phyloP scores from a whole-genome alignment of 2,329 filamentous ascomycete genomes.

The Pyrenophora graminea region DNA sequence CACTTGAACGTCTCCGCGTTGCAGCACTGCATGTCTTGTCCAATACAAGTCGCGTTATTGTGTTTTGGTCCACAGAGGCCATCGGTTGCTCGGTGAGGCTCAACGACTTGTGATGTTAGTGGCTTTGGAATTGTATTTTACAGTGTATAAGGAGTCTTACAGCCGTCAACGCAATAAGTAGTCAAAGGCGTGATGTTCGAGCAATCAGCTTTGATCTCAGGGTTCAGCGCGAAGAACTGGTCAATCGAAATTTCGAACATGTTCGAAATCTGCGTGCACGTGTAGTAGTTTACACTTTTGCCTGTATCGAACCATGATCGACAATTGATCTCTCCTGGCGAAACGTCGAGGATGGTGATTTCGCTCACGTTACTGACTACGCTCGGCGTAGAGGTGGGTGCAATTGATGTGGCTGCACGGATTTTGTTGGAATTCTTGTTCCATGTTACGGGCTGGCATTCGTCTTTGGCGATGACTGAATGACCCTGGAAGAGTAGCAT shows the following conservation, averaged over 20 bases:
- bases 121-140: neutral
- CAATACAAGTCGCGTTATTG: conserved; percentile 41
- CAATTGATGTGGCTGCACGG: no score
- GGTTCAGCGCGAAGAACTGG: conserved; percentile 36
- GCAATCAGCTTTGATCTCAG: conserved; percentile 33
- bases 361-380: no score
- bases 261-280: conserved; percentile 26
- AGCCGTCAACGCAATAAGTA: conserved; percentile 37
- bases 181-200: conserved; percentile 34
- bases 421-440: no score
- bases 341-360: neutral
- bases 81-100: neutral
- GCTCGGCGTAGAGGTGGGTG: no score
- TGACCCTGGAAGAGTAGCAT: no score
- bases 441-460: no score
- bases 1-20: conserved; percentile 14
- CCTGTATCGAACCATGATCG: neutral
- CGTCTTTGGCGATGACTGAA: no score
- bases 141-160: conserved; percentile 13
- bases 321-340: neutral
- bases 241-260: conserved; percentile 25
- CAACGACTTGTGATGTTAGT: neutral
- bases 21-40: conserved; percentile 24
- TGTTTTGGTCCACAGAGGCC: conserved; percentile 40
- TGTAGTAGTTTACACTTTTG: conserved; percentile 30